Evolutionary conservation across 805 yeast species (phyloP), one percentile per base, ranked within the genome.

Genomic region (Teunomyces stri): DNA sequence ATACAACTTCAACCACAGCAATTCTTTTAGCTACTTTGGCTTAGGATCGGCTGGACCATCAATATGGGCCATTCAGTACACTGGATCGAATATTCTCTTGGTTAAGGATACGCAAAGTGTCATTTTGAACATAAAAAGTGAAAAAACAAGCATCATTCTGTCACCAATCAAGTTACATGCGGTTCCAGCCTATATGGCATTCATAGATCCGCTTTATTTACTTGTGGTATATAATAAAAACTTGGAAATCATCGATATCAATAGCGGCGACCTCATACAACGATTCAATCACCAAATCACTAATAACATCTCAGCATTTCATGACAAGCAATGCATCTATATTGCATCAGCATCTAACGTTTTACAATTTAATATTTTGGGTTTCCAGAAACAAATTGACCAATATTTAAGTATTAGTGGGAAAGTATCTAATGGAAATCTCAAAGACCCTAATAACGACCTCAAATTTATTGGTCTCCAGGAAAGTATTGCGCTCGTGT

Each of bases 1-100:
- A 31, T 51, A 47, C 46, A 56, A 48, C 21, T 55, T 60, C 44
- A 51, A 55, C 9, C 61, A 57, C 21, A 53, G 52, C 40, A 56
- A 67, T 18, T 59, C 74, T 6, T 70, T 72, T 52, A 61, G 66
- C 48, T 72, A 72, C 51, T 72, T 72, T 53, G 75, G 75, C 6
- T 55, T 71, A 20, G 56, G 65, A 1, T 54, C 56, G 18, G 48
- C 62, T 3, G 68, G 68, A 1, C 71, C 74, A 1, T 46, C 53
- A 2, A 54, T 58, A 2, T 54, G 57, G 50, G 56, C 65, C 22
- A 48, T 69, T 6, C 52, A 55, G 9, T 15, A 51, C 10, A 43
- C 44, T 27, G 43, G 46, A 2, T 48, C 50, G 6, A 33, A 36
- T 13, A 35, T 64, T 15, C 51, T 70, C 3, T 44, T 71, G 7